Evolutionary conservation across 139 green algal species (phyloP), one percentile per base, ranked within the genome.

Genomic region (Nannochloris sp.): DNA sequence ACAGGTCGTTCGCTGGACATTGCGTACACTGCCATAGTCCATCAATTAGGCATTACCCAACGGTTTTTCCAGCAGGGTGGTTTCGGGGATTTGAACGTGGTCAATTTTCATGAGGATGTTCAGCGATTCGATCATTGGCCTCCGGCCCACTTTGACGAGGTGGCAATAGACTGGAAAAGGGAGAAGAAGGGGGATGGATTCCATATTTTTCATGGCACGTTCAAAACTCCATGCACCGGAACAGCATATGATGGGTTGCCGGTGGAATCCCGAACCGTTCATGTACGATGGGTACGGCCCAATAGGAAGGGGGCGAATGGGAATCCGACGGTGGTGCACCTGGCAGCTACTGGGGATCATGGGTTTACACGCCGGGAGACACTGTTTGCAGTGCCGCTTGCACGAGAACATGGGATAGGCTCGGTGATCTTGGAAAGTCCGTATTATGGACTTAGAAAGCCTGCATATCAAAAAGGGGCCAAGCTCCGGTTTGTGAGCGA

Each of bases 261-360:
- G 1, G 48, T 44, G 1, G 80, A 89, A 68, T 60, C 36, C 30
- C 6, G 48, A 30, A 63, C 26, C 3, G 63, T 53, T 25, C 48
- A 63, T 50, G 50, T 53, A 50, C 20, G 49, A 4, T 25, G 28
- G 49, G 49, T 63, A 37, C 20, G 28, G 13, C 84, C 81, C 40
- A 56, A 67, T 30, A 53, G 33, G 9, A 30, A 56, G 6, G 64
- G 36, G 5, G 56, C 51, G 2, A 20, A 59, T 36, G 50, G 59
- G 8, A 63, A 37, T 6, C 68, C 72, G 14, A 84, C 69, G 46
- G 83, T 86, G n/a, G 31, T 95, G n/a, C 86, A 93, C 67, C 69
- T 95, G 40, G 78, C 88, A 3, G 88, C 78, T 26, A 95, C 88
- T 1, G 88, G 88, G 0, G 88, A 95, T 60, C 87, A 95, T 53